Evolutionary conservation across 768 basidiomycete genomes (phyloP).

Genomic region (Coprinopsis sp.): DNA sequence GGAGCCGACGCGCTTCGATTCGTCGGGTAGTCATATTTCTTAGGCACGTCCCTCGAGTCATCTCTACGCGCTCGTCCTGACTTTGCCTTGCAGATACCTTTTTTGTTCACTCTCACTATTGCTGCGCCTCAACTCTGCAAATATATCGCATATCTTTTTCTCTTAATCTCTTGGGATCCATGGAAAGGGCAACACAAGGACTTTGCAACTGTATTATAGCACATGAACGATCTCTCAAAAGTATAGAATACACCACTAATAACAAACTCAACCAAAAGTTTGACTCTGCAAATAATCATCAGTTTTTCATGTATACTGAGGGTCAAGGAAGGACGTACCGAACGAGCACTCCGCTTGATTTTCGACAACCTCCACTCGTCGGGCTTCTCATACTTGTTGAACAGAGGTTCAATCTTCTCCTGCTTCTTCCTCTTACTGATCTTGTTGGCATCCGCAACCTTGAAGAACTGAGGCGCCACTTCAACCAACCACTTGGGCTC

Average conservation of each 20-base stretch:
- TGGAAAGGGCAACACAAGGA: too few species aligned
- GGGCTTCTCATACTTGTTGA: slow-evolving; percentile 91
- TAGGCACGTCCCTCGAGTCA: not conserved
- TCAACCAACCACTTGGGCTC: slow-evolving; percentile 99
- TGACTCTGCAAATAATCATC: slow-evolving; percentile 55
- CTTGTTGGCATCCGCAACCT: slow-evolving; percentile 95
- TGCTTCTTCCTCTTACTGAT: slow-evolving; percentile 95
- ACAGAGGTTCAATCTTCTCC: slow-evolving; percentile 96
- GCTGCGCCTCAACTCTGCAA: too few species aligned
- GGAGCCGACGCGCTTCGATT: slow-evolving; percentile 77
- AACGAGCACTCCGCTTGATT: slow-evolving; percentile 85
- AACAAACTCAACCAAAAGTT: slow-evolving; percentile 68
- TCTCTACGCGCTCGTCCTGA: too few species aligned
- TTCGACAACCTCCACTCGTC: slow-evolving; percentile 95
- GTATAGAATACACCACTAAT: not conserved
- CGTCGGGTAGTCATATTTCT: slow-evolving; percentile 51
- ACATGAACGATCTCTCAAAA: too few species aligned
- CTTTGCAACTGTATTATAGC: too few species aligned
- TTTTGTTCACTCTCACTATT: too few species aligned
- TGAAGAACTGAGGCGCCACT: slow-evolving; percentile 98
- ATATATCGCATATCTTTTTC: too few species aligned
- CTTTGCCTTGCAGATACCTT: too few species aligned
- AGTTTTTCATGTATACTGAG: slow-evolving; percentile 10
- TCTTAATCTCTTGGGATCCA: too few species aligned
- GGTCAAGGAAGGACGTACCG: slow-evolving; percentile 37